Evolutionary conservation across 73 alveolate genomes (phyloP), one percentile per base, ranked within the genome.

Genomic region (Stentor roeselii): DNA sequence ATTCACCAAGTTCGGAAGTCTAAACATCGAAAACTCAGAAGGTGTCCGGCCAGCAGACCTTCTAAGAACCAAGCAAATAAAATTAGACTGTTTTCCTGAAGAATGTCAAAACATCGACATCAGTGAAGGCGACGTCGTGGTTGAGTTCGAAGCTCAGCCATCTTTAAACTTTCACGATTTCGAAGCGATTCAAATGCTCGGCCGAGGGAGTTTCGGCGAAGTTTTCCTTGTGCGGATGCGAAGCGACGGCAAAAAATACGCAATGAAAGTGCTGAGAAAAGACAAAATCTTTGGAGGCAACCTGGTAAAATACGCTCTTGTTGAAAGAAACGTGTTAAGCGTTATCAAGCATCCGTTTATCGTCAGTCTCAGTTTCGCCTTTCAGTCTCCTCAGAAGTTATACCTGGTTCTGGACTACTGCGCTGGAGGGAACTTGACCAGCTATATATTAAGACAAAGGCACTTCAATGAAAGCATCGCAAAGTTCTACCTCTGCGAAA

Each of bases 151-250:
- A n/a, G n/a, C n/a, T n/a, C n/a, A n/a, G n/a, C n/a, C n/a, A n/a
- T n/a, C n/a, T n/a, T n/a, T n/a, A n/a, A n/a, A n/a, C n/a, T n/a
- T n/a, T n/a, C n/a, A 86, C 27, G 91, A 92, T 77, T 96, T 96
- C 78, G 93, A 92, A 42, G 88, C 88, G n/a, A 80, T 94, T 15
- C 90, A 88, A 88, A 91, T 89, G 86, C 84, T 95, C 15, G 99
- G 99, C 3, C 74, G 97, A 87, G 99, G 99, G 38, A 76, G 98
- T 0, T 96, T 95, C 84, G 99, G 98, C 15, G 98, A 96, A 85
- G 99, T 96, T 27, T 95, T 91, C 84, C 84, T 96, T 75, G 98
- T 95, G 2, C 92, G 92, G 83, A 95, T 93, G 83, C 91, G 86
- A 87, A 88, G 87, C 61, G 83, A 97, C 21, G 89, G 89, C 50